phyloP scores from a whole-genome alignment of 768 basidiomycete genomes.

The Trametes maxima region DNA sequence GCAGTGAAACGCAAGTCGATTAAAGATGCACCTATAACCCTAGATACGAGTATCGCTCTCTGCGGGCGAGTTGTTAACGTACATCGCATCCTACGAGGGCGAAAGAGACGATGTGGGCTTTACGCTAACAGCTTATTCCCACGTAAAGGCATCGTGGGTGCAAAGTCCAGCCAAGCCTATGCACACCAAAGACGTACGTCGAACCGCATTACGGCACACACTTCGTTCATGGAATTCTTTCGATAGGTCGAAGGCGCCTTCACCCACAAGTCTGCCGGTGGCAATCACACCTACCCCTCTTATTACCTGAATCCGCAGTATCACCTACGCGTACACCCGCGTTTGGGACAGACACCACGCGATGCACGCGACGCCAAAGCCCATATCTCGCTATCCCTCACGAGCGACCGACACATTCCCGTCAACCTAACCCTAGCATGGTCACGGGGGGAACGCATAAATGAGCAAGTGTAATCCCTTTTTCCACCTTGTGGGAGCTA shows the following conservation, averaged over 20 bases:
- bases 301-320: conserved; percentile 95
- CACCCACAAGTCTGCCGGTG: conserved; percentile 76
- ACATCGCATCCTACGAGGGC: conserved; percentile 74
- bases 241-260: conserved; percentile 61
- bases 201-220: background rate
- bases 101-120: conserved; percentile 61
- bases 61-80: conserved; percentile 42
- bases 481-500: background rate
- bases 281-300: conserved; percentile 76
- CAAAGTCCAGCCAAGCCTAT: conserved; percentile 23
- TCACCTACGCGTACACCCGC: conserved; percentile 58
- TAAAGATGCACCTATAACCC: background rate
- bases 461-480: conserved; percentile 56
- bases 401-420: conserved; percentile 65
- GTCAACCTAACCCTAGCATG: conserved; percentile 75
- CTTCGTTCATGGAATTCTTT: background rate
- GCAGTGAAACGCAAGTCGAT: background rate
- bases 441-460: conserved; percentile 72
- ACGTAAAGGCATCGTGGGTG: conserved; percentile 33
- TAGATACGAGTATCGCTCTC: conserved; percentile 12
- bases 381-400: conserved; percentile 47
- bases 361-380: conserved; percentile 35
- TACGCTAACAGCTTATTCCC: conserved; percentile 64
- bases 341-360: background rate
- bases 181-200: conserved; percentile 31